A percentile compares a stretch with the other conserved stretches of the same genome.
These are phyloP conservation scores for Chaetomium olivaceum DNA, from an alignment of 2,329 filamentous ascomycete genomes.

Conservation along the genomic window DNA sequence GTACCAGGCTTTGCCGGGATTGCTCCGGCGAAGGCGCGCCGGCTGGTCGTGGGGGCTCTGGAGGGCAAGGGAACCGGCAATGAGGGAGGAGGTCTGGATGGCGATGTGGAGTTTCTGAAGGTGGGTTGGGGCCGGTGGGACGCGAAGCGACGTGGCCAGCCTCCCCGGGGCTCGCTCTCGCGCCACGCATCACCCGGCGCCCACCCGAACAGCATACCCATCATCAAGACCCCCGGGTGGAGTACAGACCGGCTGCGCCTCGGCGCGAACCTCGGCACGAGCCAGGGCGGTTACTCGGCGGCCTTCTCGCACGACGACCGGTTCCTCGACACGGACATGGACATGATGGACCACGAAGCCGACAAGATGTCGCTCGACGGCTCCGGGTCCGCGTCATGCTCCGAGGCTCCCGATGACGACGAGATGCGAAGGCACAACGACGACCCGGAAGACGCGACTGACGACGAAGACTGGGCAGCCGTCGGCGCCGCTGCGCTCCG, in stretches of 20 bases:
- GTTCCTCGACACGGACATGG: constrained; percentile 59
- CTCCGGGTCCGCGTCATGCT: constrained; percentile 71
- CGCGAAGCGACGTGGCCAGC: constrained; percentile 71
- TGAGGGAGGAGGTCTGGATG: constrained; percentile 61
- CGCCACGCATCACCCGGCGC: constrained; percentile 46
- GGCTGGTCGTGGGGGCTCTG: constrained; percentile 87
- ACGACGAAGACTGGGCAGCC: constrained; percentile 93
- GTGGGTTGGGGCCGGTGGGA: constrained; percentile 98
- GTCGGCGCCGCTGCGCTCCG: constrained; percentile 85
- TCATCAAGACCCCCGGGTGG: constrained; percentile 49
- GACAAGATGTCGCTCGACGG: constrained; percentile 91
- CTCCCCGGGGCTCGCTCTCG: constrained; percentile 44
- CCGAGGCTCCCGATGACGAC: constrained; percentile 69
- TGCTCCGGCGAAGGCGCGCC: constrained; percentile 82
- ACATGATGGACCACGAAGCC: constrained; percentile 79
- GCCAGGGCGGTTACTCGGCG: constrained; percentile 65
- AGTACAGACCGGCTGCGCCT: constrained; percentile 51
- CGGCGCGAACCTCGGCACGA: constrained; percentile 56
- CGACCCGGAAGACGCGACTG: constrained; percentile 82
- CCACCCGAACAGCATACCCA: constrained; percentile 58
- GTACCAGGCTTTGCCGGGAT: constrained; percentile 92
- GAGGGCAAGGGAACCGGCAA: constrained; percentile 69
- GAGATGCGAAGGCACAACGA: constrained; percentile 67
- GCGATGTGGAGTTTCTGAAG: constrained; percentile 86
- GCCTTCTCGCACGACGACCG: constrained; percentile 74